phyloP scores from a whole-genome alignment of 176 grass and related monocot species.

The Chrysopogon serrulatus region DNA sequence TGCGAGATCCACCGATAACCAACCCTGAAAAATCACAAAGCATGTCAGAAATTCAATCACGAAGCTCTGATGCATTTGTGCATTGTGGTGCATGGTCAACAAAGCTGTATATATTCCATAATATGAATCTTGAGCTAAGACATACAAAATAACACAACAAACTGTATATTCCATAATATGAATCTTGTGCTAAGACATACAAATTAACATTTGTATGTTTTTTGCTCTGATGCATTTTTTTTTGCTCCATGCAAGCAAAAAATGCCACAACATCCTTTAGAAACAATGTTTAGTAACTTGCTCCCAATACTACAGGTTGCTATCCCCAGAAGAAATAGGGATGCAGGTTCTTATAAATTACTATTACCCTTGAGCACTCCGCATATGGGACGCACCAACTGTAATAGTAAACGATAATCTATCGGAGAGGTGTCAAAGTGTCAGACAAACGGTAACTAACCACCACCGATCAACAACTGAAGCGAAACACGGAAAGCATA shows the following conservation, averaged over 20 bases:
- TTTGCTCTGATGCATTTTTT: no score
- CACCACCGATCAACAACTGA: neutral
- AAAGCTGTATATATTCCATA: neutral
- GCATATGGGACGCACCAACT: neutral
- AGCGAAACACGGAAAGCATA: neutral
- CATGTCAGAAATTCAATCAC: neutral
- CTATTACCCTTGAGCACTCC: neutral
- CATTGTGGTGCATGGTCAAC: neutral
- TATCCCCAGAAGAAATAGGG: neutral
- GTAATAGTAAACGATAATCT: neutral
- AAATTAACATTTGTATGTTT: neutral
- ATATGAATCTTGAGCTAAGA: neutral
- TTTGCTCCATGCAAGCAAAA: neutral
- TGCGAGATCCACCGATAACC: conserved; percentile 81
- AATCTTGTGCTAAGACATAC: neutral
- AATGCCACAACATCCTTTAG: neutral
- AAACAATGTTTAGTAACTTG: neutral
- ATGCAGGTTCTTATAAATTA: neutral
- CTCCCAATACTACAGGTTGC: neutral
- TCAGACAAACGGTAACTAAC: neutral
- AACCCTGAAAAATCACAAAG: conserved; percentile 49
- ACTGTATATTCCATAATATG: neutral
- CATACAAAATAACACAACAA: no score
- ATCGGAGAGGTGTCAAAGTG: neutral
- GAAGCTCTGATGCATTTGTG: neutral